These are phyloP conservation scores for Ceratocystiopsis brevicomis DNA, from an alignment of 2,329 filamentous ascomycete species.

Conservation along the genomic window DNA sequence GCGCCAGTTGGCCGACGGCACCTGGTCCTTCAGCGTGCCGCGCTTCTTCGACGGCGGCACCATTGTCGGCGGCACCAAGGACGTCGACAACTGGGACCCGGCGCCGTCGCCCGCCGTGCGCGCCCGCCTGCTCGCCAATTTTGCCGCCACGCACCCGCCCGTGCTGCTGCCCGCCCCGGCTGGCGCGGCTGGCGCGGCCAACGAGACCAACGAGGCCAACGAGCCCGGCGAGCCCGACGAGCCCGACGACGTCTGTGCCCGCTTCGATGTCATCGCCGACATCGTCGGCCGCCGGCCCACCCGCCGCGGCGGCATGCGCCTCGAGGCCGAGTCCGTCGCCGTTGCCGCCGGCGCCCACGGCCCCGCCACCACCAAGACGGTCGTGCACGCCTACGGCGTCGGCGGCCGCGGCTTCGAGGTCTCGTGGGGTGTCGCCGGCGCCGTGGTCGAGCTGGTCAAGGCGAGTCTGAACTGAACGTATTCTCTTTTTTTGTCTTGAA, in stretches of 20 bases:
- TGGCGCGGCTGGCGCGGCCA: neutral
- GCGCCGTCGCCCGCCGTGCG: constrained; percentile 28
- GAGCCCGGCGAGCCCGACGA: too few species aligned
- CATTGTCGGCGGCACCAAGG: constrained; percentile 47
- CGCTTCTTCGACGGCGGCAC: constrained; percentile 43
- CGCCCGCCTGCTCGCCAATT: constrained; percentile 22
- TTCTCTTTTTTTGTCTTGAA: neutral
- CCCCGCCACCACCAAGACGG: constrained; percentile 1
- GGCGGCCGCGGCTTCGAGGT: constrained; percentile 43
- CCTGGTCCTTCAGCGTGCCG: constrained; percentile 44
- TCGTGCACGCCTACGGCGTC: constrained; percentile 40
- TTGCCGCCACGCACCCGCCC: constrained; percentile 18
- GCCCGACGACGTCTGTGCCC: too few species aligned
- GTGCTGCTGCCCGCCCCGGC: constrained; percentile 12
- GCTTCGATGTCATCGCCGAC: constrained; percentile 14
- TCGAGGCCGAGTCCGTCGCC: constrained; percentile 28
- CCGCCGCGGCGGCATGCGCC: constrained; percentile 27
- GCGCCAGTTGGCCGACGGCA: constrained; percentile 41
- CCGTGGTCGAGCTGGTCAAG: constrained; percentile 23
- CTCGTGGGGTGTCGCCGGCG: constrained; percentile 38
- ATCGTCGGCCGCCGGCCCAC: constrained; percentile 28
- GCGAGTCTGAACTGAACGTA: neutral
- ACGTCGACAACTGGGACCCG: constrained; percentile 35
- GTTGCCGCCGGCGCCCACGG: neutral
- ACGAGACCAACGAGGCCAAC: too few species aligned